Percentiles rank a stretch among this genome's conserved stretches.
Conservation (phyloP, 306 rosid species). For the Ormosia semicastrata region DNA sequence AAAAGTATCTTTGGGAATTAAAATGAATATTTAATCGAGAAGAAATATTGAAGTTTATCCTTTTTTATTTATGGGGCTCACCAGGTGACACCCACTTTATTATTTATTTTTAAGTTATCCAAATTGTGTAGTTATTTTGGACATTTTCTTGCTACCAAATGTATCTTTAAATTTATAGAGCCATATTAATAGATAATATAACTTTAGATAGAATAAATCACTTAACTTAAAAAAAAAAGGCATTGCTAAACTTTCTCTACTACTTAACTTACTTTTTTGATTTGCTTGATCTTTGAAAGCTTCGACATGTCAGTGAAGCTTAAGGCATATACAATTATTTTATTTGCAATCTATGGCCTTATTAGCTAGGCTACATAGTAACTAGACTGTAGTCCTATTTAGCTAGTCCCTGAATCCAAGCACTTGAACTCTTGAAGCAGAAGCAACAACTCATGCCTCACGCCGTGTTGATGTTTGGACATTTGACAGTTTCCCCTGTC, state of each 20-base stretch:
- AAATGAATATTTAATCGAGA: too few species aligned
- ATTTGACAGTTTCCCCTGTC: slow-evolving; percentile 28
- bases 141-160: too few species aligned
- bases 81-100: too few species aligned
- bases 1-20: too few species aligned
- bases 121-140: too few species aligned
- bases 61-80: too few species aligned
- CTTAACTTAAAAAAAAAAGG: too few species aligned
- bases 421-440: background rate
- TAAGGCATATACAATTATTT: background rate
- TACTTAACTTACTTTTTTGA: background rate
- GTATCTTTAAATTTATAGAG: too few species aligned
- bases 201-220: too few species aligned
- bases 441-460: slow-evolving; percentile 36
- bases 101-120: too few species aligned
- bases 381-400: background rate
- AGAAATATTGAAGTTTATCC: too few species aligned
- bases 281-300: background rate
- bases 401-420: background rate
- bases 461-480: slow-evolving; percentile 11
- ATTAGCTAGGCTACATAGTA: background rate
- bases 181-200: too few species aligned
- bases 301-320: background rate
- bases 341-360: background rate
- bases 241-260: background rate